Conservation (phyloP, 2,329 filamentous ascomycete genomes). For the Aureobasidium melanogenum region DNA sequence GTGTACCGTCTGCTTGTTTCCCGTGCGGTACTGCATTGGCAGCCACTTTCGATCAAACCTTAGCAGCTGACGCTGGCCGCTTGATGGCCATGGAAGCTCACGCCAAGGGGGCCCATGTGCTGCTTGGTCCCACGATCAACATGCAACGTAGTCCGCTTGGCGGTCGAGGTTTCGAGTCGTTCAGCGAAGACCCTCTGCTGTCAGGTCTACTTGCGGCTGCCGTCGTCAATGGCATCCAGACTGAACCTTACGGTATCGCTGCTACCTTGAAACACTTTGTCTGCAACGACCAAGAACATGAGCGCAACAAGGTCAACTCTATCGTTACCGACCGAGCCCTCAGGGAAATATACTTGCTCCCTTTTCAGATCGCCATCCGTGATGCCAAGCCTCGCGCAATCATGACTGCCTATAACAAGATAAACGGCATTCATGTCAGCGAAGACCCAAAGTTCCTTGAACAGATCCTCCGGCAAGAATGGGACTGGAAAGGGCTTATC, state of each 20-base stretch:
- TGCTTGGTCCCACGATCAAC: constrained; percentile 70
- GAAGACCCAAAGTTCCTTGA: constrained; percentile 56
- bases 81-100: constrained; percentile 63
- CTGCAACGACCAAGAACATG: constrained; percentile 65
- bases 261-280: constrained; percentile 75
- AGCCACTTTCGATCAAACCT: too few relatives aligned
- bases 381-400: constrained; percentile 60
- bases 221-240: constrained; percentile 56
- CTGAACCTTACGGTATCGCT: constrained; percentile 60
- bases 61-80: constrained; percentile 17
- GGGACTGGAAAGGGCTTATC: constrained; percentile 49
- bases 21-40: constrained; percentile 51
- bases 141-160: constrained; percentile 64
- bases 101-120: constrained; percentile 63
- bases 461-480: constrained; percentile 59
- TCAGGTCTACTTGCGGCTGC: constrained; percentile 62
- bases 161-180: constrained; percentile 78
- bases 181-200: constrained; percentile 71
- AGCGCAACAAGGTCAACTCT: constrained; percentile 56
- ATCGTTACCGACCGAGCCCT: constrained; percentile 56
- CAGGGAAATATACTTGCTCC: constrained; percentile 62
- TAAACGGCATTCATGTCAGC: constrained; percentile 63
- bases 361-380: constrained; percentile 45
- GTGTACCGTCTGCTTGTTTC: constrained; percentile 58
- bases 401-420: constrained; percentile 67